phyloP scores from a whole-genome alignment of 2,329 filamentous ascomycete genomes.

The Diplodia seriata region DNA sequence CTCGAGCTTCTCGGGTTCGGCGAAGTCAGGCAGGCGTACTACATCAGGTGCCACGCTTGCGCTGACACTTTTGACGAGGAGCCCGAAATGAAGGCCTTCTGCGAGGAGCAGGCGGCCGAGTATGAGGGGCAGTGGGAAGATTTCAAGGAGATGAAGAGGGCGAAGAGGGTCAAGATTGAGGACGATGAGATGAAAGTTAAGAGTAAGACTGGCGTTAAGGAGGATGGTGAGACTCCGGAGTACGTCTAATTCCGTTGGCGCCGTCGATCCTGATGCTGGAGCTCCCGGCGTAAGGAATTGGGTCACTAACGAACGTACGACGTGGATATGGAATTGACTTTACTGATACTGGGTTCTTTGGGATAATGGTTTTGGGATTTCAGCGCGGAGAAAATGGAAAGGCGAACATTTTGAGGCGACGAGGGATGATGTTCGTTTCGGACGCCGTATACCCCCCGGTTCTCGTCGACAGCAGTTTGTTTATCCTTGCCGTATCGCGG shows the following conservation, averaged over 20 bases:
- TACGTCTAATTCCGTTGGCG: background rate
- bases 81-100: background rate
- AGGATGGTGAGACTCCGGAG: background rate
- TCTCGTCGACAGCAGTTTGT: background rate
- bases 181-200: background rate
- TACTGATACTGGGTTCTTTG: too few species aligned
- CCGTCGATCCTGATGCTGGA: too few species aligned
- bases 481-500: background rate
- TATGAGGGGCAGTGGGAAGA: background rate
- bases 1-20: constrained; percentile 59
- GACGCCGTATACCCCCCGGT: background rate
- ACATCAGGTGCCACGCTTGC: constrained; percentile 59
- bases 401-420: too few species aligned
- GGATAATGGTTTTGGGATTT: background rate
- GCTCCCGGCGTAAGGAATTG: too few species aligned
- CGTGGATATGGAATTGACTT: too few species aligned
- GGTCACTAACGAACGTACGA: too few species aligned
- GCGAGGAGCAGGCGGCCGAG: background rate
- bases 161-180: background rate
- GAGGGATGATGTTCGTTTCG: background rate
- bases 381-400: background rate
- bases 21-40: constrained; percentile 56
- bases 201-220: background rate
- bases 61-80: constrained; percentile 35
- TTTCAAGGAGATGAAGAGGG: background rate